phyloP scores from a whole-genome alignment of 805 yeast species.

The Ascoidea asiatica region DNA sequence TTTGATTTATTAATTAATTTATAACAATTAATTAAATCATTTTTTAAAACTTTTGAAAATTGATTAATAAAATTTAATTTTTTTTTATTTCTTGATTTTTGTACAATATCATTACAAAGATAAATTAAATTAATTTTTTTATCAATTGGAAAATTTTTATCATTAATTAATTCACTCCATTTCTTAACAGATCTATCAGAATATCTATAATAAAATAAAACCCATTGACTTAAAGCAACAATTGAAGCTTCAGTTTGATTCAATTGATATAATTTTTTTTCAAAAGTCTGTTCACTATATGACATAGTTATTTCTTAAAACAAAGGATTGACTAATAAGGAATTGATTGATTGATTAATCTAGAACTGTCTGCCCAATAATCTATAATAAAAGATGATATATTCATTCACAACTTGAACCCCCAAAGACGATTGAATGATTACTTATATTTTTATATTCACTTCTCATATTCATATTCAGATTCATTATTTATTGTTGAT shows the following conservation, averaged over 20 bases:
- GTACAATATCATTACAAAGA: constrained; percentile 71
- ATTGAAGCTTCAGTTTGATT: constrained; percentile 61
- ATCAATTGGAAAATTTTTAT: constrained; percentile 20
- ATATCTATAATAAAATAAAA: constrained; percentile 50
- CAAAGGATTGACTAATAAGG: no score
- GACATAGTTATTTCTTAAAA: no score
- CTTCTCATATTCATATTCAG: no score
- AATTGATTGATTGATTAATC: no score
- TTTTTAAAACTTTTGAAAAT: constrained; percentile 37
- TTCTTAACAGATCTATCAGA: constrained; percentile 35
- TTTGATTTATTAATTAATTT: constrained; percentile 8
- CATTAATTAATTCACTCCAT: constrained; percentile 31
- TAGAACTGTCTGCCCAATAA: no score
- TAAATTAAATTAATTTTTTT: constrained; percentile 49
- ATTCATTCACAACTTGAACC: no score
- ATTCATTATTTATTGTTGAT: no score
- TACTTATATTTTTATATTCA: no score
- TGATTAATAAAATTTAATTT: constrained; percentile 44
- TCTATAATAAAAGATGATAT: no score
- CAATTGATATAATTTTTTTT: constrained; percentile 30
- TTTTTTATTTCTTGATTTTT: constrained; percentile 54
- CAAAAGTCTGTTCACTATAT: constrained; percentile 34
- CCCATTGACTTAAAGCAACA: constrained; percentile 65
- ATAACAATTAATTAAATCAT: constrained; percentile 20
- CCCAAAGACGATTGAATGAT: no score